Percentiles rank a stretch among this genome's conserved stretches.
These are phyloP conservation scores for Taiozyma sp. DNA, from an alignment of 1,139 yeast species.

Conservation along the genomic window DNA sequence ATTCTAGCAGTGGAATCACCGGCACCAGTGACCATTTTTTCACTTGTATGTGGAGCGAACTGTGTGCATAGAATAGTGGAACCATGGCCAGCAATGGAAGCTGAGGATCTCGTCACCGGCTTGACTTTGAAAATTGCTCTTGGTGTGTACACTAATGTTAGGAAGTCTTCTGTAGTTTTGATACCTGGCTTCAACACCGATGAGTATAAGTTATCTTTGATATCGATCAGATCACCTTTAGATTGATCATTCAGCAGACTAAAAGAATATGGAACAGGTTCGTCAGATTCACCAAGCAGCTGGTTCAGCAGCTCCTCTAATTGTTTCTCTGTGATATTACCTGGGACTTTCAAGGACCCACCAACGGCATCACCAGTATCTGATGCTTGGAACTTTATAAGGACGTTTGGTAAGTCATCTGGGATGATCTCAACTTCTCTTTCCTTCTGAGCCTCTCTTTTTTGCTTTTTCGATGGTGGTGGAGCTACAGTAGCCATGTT, in stretches of 20 bases:
- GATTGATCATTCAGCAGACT: constrained; percentile 50
- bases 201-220: constrained; percentile 68
- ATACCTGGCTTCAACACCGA: constrained; percentile 84
- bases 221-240: constrained; percentile 55
- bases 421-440: constrained; percentile 76
- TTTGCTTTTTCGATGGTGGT: constrained; percentile 90
- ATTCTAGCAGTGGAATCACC: constrained; percentile 97
- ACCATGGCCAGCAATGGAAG: constrained; percentile 95
- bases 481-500: constrained; percentile 90
- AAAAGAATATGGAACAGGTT: constrained; percentile 88
- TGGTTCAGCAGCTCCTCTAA: constrained; percentile 83
- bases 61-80: constrained; percentile 88
- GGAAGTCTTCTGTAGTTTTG: constrained; percentile 87
- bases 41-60: constrained; percentile 87
- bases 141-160: constrained; percentile 90
- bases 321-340: constrained; percentile 80
- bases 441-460: constrained; percentile 76
- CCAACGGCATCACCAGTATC: constrained; percentile 92
- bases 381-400: constrained; percentile 86
- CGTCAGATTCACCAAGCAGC: constrained; percentile 58
- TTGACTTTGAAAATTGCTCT: constrained; percentile 91
- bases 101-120: constrained; percentile 86
- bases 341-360: constrained; percentile 88
- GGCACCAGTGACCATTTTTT: constrained; percentile 91
- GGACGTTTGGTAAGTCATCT: constrained; percentile 77